Percentiles rank a stretch among this genome's conserved stretches.
These are phyloP conservation scores for Metschnikowia vanudenii DNA, from an alignment of 805 yeast genomes.

Conservation along the genomic window DNA sequence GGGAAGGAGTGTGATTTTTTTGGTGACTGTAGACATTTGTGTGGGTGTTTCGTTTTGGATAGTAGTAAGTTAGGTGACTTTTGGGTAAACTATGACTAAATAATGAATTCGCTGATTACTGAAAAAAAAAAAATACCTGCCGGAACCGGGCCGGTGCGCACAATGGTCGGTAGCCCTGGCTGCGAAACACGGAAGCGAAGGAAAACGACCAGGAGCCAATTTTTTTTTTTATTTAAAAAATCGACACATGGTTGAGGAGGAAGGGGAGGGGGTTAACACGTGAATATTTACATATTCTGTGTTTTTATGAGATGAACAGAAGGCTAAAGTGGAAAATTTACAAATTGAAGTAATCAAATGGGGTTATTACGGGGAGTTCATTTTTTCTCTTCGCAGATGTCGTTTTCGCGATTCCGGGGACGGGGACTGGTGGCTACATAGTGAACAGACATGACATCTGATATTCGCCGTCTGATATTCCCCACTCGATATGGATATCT, in stretches of 20 bases:
- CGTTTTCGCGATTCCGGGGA: neutral
- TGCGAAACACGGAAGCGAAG: neutral
- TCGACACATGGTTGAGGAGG: no score
- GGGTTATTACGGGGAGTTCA: neutral
- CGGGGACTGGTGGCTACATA: no score
- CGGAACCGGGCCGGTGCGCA: conserved; percentile 9
- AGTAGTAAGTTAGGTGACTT: neutral
- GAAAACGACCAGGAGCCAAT: no score
- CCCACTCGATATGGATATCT: no score
- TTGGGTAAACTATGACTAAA: neutral
- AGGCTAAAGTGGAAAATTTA: neutral
- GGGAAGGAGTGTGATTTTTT: conserved; percentile 83
- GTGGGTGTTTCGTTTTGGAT: neutral
- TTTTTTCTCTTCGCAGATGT: neutral
- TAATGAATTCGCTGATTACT: neutral
- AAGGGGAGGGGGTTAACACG: no score
- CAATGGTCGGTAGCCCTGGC: neutral
- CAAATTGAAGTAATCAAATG: no score
- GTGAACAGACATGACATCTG: no score
- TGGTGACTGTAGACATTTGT: conserved; percentile 28
- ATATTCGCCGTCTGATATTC: no score
- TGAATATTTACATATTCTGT: no score
- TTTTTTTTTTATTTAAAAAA: no score
- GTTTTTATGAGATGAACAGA: neutral
- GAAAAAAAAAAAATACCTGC: conserved; percentile 1